Conservation (phyloP, 345 rosid species). For the Lagerstroemia speciosa region DNA sequence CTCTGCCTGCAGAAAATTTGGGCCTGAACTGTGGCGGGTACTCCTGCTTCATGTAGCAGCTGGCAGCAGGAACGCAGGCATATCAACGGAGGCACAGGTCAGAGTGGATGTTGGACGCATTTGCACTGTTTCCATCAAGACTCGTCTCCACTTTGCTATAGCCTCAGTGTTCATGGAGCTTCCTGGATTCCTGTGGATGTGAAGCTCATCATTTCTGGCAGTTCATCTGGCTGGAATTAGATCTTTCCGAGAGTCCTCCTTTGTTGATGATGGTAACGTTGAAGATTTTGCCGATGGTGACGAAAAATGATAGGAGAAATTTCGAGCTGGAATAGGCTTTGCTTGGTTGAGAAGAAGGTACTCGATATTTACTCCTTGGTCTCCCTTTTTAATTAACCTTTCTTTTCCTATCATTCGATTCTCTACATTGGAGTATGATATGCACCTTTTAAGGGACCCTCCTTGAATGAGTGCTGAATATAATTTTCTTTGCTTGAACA, state of each 20-base stretch:
- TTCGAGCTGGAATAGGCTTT: not conserved
- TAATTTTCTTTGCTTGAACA: not conserved
- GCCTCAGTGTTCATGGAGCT: constrained; percentile 4
- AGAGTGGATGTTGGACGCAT: constrained; percentile 12
- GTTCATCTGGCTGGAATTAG: not conserved
- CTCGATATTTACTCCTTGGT: not conserved
- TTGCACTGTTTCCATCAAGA: not conserved
- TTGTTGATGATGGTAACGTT: not conserved
- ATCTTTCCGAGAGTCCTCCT: not conserved
- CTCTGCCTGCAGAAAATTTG: constrained; percentile 30
- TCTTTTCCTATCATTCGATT: not conserved
- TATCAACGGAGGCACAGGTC: constrained; percentile 36
- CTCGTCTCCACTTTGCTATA: not conserved
- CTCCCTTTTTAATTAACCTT: not conserved
- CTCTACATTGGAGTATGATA: not conserved
- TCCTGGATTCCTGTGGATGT: not conserved
- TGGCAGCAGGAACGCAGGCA: constrained; percentile 58
- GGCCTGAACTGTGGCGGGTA: constrained; percentile 15
- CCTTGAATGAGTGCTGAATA: too few species aligned
- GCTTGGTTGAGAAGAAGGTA: constrained; percentile 4
- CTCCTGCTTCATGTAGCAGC: constrained; percentile 9
- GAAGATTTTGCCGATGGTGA: not conserved
- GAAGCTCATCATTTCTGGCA: not conserved
- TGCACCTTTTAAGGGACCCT: not conserved
- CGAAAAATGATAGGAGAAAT: not conserved